phyloP scores from a whole-genome alignment of 202 grass and related monocot genomes.

The Setaria italica region DNA sequence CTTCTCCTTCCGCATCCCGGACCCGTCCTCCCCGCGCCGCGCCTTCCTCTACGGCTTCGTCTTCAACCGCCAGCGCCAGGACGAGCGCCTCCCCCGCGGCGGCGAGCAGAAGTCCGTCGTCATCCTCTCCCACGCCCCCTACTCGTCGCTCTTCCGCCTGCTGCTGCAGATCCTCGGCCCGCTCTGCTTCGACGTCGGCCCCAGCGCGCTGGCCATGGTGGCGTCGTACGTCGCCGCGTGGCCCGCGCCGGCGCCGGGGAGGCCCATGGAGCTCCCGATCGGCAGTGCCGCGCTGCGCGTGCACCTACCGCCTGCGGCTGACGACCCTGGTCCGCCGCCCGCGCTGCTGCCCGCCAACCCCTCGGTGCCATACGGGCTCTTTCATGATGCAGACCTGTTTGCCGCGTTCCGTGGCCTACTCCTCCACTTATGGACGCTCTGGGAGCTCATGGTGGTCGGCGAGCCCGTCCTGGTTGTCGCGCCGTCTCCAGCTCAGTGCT shows the following conservation, averaged over 20 bases:
- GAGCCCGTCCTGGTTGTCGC: slow-evolving; percentile 80
- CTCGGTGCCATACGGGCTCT: slow-evolving; percentile 76
- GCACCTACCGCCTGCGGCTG: slow-evolving; percentile 69
- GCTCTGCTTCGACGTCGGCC: slow-evolving; percentile 96
- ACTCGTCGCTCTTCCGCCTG: slow-evolving; percentile 78
- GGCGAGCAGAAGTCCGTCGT: slow-evolving; percentile 98
- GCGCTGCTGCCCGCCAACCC: slow-evolving; percentile 63
- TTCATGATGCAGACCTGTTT: slow-evolving; percentile 92
- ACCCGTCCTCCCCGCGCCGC: slow-evolving; percentile 45
- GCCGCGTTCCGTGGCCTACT: slow-evolving; percentile 76
- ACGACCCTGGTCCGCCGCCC: slow-evolving; percentile 53
- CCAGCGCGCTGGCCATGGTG: slow-evolving; percentile 75
- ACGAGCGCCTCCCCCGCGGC: slow-evolving; percentile 87
- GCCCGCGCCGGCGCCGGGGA: slow-evolving; percentile 65
- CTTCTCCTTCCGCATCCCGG: slow-evolving; percentile 91
- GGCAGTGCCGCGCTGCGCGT: slow-evolving; percentile 78
- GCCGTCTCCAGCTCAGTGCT: slow-evolving; percentile 89
- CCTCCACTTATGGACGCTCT: slow-evolving; percentile 92
- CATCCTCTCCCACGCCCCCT: slow-evolving; percentile 81
- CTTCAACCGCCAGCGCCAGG: slow-evolving; percentile 97
- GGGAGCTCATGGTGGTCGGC: slow-evolving; percentile 90
- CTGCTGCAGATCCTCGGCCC: slow-evolving; percentile 97
- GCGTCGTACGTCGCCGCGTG: slow-evolving; percentile 88
- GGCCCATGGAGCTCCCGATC: slow-evolving; percentile 83
- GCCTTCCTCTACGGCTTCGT: slow-evolving; percentile 90